Evolutionary conservation across 768 basidiomycete genomes (phyloP), one percentile per base, ranked within the genome.

Genomic region (Botryobasidium botryosum): DNA sequence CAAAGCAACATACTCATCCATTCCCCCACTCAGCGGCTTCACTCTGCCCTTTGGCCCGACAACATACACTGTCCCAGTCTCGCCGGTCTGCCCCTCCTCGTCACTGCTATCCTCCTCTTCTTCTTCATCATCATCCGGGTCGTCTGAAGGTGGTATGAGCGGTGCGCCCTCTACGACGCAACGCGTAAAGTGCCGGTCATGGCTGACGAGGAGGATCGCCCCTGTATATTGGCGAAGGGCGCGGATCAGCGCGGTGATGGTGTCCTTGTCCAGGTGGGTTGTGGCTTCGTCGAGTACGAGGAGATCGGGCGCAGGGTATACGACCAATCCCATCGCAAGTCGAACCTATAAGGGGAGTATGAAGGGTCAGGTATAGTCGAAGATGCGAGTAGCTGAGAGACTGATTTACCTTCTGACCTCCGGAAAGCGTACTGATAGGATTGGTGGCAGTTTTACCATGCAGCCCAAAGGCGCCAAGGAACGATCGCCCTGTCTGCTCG

Each of bases 261-360:
- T 78, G 21, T 69, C 66, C 33, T 67, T 63, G 56, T 81, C 78
- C 35, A 81, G 58, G 59, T 81, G 79, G n/a, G 77, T 67, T 10
- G 78, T 76, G 4, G 76, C 71, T 55, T 81, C 79, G 47, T 66
- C 64, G 20, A 66, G 53, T 0, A 66, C 57, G 26, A 76, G 60
- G 4, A 76, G 62, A 49, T 73, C 67, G 4, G 77, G 76, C 2
- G 68, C 55, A 5, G 63, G 59, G 51, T 68, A 75, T 20, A 76
- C 63, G 17, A 78, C 59, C 43, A 69, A 56, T 1, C 71, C 71
- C 13, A 80, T 60, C 1, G 74, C 75, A 12, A 79, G 62, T 7
- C 77, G 69, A 31, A 76, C 74, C 62, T 74, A 45, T 46, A 55
- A 20, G 32, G 13, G n/a, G 4, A 29, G 29, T 7, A 23, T 27